These are phyloP conservation scores for Zygoascus flipseniorum DNA, from an alignment of 805 yeast species.

Conservation along the genomic window DNA sequence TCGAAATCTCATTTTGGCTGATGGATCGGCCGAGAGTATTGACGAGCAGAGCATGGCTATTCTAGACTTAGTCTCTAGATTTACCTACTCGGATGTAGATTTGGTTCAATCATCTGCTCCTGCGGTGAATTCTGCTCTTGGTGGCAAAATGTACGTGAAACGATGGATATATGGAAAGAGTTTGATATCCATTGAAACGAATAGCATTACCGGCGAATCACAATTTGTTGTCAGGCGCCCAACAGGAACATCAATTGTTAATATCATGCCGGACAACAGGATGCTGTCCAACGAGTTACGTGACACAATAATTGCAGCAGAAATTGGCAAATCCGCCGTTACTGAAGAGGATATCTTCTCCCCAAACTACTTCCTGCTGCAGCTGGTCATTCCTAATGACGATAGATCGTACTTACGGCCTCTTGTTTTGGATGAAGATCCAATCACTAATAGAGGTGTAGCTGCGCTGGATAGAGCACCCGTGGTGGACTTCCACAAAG, in stretches of 20 bases:
- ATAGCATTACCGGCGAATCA: constrained; percentile 43
- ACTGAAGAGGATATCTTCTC: constrained; percentile 19
- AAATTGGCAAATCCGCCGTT: neutral
- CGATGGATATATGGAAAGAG: constrained; percentile 58
- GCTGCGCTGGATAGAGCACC: constrained; percentile 66
- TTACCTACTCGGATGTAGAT: constrained; percentile 56
- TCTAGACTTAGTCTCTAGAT: constrained; percentile 59
- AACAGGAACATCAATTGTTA: constrained; percentile 49
- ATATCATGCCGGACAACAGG: constrained; percentile 25
- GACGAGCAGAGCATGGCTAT: constrained; percentile 54
- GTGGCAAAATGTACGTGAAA: constrained; percentile 14
- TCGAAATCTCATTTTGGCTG: constrained; percentile 43
- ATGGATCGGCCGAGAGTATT: constrained; percentile 22
- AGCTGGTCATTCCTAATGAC: constrained; percentile 39
- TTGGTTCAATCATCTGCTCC: constrained; percentile 34
- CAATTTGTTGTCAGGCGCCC: constrained; percentile 50
- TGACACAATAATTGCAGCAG: neutral
- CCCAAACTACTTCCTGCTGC: constrained; percentile 45
- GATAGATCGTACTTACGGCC: constrained; percentile 33
- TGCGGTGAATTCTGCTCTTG: neutral
- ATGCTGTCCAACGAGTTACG: constrained; percentile 13
- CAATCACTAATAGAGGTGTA: constrained; percentile 43
- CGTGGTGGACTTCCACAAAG: constrained; percentile 65
- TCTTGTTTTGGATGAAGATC: constrained; percentile 43
- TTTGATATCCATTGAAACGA: constrained; percentile 48